Conservation (phyloP, 2,329 filamentous ascomycete genomes). For the Fusarium protoensiforme region DNA sequence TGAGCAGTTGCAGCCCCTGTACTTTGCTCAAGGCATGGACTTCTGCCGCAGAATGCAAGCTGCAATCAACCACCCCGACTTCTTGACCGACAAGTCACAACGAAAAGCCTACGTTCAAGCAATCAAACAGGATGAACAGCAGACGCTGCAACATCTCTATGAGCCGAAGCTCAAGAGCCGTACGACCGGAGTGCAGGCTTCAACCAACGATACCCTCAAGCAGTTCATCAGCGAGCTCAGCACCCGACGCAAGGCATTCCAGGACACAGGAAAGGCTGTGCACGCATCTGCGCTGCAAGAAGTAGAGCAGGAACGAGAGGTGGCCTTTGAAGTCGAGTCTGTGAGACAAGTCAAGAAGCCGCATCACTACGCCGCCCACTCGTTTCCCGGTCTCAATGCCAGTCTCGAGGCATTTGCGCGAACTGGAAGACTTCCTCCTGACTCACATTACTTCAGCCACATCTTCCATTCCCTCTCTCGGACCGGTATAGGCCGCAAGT, state of each 20-base stretch:
- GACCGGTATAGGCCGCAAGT: conserved; percentile 51
- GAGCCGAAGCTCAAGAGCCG: conserved; percentile 45
- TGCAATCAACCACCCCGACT: conserved; percentile 54
- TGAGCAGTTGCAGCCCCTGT: conserved; percentile 68
- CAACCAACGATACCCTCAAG: conserved; percentile 20
- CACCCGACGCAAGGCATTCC: conserved; percentile 32
- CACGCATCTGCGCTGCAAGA: conserved; percentile 68
- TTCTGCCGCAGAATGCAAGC: conserved; percentile 68
- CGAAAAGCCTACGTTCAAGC: conserved; percentile 48
- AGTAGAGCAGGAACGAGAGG: conserved; percentile 67
- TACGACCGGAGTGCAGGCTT: conserved; percentile 9
- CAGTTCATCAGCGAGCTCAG: conserved; percentile 37
- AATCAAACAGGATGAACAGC: conserved; percentile 62
- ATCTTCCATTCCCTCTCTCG: conserved; percentile 46
- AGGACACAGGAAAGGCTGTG: conserved; percentile 40
- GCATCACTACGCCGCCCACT: conserved; percentile 52
- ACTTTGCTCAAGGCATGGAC: conserved; percentile 68
- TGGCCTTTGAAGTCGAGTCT: conserved; percentile 66
- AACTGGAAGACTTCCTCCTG: conserved; percentile 56
- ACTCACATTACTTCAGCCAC: conserved; percentile 48
- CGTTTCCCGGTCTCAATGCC: conserved; percentile 58
- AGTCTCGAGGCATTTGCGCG: conserved; percentile 60
- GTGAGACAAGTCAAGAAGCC: conserved; percentile 66
- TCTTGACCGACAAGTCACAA: conserved; percentile 51
- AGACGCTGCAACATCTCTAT: conserved; percentile 70